phyloP scores from a whole-genome alignment of 2,329 filamentous ascomycete genomes.

The Aspergillus aculeatus region DNA sequence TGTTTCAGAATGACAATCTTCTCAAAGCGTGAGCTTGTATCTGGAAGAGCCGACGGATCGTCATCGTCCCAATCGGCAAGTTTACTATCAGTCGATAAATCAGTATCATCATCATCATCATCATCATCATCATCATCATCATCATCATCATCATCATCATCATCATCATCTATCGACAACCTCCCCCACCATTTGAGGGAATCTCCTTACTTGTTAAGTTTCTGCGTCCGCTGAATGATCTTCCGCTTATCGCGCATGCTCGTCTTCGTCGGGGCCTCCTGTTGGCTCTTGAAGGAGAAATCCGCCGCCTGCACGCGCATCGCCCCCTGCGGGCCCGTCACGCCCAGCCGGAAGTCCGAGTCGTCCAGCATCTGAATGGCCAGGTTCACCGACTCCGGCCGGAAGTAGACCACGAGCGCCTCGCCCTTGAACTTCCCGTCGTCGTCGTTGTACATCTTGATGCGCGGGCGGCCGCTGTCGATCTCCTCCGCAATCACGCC shows the following conservation, averaged over 20 bases:
- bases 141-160: neutral
- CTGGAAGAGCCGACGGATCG: conserved; percentile 61
- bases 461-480: conserved; percentile 79
- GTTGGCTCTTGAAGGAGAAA: conserved; percentile 84
- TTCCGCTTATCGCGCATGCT: conserved; percentile 75
- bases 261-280: conserved; percentile 59
- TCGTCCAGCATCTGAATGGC: conserved; percentile 55
- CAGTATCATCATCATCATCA: conserved; percentile 12
- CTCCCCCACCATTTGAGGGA: neutral
- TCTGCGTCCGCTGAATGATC: conserved; percentile 87
- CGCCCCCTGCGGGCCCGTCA: conserved; percentile 53
- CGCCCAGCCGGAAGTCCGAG: conserved; percentile 68
- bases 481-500: conserved; percentile 94
- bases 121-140: neutral
- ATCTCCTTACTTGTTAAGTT: conserved; percentile 64
- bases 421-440: conserved; percentile 88
- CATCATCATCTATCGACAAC: neutral
- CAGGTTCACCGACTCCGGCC: conserved; percentile 82
- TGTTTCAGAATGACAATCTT: conserved; percentile 85
- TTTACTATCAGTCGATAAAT: conserved; percentile 56
- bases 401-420: conserved; percentile 90
- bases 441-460: conserved; percentile 87
- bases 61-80: conserved; percentile 96
- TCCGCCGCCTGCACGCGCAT: conserved; percentile 86
- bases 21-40: conserved; percentile 62